These are phyloP conservation scores for Hypoxylon subgilvum DNA, from an alignment of 495 filamentous ascomycete genomes.

Conservation along the genomic window DNA sequence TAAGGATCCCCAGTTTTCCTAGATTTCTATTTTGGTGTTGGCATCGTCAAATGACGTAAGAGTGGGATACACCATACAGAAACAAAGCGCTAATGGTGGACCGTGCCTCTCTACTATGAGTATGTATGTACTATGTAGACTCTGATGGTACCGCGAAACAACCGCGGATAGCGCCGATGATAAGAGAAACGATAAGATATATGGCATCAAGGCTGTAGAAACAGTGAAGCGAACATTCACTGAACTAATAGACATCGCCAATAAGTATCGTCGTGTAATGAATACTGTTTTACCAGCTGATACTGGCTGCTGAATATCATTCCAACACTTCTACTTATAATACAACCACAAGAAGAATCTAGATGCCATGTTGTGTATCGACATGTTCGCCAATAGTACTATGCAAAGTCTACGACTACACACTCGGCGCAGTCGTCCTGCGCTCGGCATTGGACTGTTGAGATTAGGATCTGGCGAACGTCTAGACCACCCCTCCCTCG, in stretches of 20 bases:
- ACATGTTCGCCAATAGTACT: constrained; percentile 13
- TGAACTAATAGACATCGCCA: constrained; percentile 10
- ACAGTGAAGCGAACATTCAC: no score
- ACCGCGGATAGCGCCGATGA: constrained; percentile 35
- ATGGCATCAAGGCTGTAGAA: neutral
- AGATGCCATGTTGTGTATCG: constrained; percentile 16
- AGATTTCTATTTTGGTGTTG: constrained; percentile 36
- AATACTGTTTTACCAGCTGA: constrained; percentile 15
- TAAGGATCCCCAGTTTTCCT: constrained; percentile 11
- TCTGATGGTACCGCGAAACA: constrained; percentile 17
- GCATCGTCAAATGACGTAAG: constrained; percentile 38
- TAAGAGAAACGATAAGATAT: constrained; percentile 11
- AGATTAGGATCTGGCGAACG: neutral
- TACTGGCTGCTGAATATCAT: constrained; percentile 18
- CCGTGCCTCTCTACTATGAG: neutral
- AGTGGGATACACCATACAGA: constrained; percentile 25
- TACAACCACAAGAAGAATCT: neutral
- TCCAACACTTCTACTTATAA: neutral
- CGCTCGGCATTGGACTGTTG: constrained; percentile 8
- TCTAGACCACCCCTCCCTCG: constrained; percentile 6
- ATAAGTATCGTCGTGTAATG: neutral
- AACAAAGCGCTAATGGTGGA: neutral
- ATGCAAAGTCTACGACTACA: constrained; percentile 3
- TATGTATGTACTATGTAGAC: neutral
- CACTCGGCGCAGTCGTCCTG: constrained; percentile 1